Conservation (phyloP, 495 filamentous ascomycete genomes). For the Staphylotrichum tortipilum region DNA sequence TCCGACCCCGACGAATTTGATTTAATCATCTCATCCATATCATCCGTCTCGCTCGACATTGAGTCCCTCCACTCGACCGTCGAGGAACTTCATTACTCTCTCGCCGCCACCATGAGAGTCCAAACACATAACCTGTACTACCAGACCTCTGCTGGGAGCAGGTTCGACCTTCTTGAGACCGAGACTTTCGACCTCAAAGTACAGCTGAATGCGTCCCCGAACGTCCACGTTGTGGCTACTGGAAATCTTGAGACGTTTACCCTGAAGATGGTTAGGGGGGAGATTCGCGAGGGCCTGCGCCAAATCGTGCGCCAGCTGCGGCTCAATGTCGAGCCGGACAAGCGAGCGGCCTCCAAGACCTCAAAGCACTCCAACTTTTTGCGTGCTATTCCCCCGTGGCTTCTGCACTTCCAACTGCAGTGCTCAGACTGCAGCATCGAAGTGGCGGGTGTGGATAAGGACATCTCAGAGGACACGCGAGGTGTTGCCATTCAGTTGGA, state of each 20-base stretch:
- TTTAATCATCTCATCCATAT: slow-evolving; percentile 86
- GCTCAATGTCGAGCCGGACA: slow-evolving; percentile 52
- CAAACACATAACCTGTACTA: slow-evolving; percentile 92
- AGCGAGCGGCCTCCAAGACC: slow-evolving; percentile 40
- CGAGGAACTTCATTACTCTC: slow-evolving; percentile 75
- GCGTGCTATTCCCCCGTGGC: slow-evolving; percentile 71
- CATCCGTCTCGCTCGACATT: slow-evolving; percentile 81
- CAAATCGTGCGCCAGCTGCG: slow-evolving; percentile 80
- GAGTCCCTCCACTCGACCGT: slow-evolving; percentile 89
- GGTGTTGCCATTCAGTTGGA: slow-evolving; percentile 82
- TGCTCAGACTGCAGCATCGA: slow-evolving; percentile 84
- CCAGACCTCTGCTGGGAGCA: slow-evolving; percentile 69
- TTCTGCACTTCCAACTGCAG: slow-evolving; percentile 74
- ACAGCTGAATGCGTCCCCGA: slow-evolving; percentile 73
- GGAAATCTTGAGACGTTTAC: slow-evolving; percentile 80
- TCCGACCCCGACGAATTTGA: slow-evolving; percentile 75
- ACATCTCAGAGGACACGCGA: slow-evolving; percentile 67
- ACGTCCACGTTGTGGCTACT: slow-evolving; percentile 71
- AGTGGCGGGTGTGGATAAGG: slow-evolving; percentile 76
- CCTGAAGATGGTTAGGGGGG: slow-evolving; percentile 78
- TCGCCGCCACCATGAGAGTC: slow-evolving; percentile 72
- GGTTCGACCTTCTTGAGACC: slow-evolving; percentile 76
- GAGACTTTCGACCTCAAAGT: slow-evolving; percentile 80
- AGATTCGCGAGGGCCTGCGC: slow-evolving; percentile 84
- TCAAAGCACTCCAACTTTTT: slow-evolving; percentile 55